A percentile compares a stretch with the other conserved stretches of the same genome.
phyloP scores from a whole-genome alignment of 352 stramenopile species.

The Globisporangium okanoganense region DNA sequence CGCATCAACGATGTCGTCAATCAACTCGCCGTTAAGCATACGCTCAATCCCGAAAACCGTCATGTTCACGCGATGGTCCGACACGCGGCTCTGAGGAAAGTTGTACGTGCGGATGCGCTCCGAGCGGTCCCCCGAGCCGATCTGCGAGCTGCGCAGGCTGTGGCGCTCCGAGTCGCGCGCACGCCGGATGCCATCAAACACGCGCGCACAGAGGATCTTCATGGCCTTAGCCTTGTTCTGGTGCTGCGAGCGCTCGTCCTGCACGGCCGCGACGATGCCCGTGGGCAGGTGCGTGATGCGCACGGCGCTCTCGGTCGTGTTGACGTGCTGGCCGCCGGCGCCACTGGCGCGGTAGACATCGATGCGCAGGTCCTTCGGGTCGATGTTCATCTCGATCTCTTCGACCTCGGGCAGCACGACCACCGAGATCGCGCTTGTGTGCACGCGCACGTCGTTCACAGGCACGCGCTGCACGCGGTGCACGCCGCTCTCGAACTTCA shows the following conservation, averaged over 20 bases:
- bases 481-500: slow-evolving; percentile 98
- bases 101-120: slow-evolving; percentile 99
- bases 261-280: slow-evolving; percentile 83
- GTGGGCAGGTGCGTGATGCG: slow-evolving; percentile 97
- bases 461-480: slow-evolving; percentile 98
- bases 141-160: slow-evolving; percentile 76
- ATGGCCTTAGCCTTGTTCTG: slow-evolving; percentile 99
- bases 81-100: slow-evolving; percentile 95
- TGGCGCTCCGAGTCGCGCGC: slow-evolving; percentile 54
- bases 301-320: slow-evolving; percentile 98
- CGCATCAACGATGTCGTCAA: slow-evolving; percentile 89
- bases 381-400: slow-evolving; percentile 85
- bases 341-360: slow-evolving; percentile 96
- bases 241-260: slow-evolving; percentile 96
- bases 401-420: slow-evolving; percentile 93
- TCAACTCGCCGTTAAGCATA: slow-evolving; percentile 84
- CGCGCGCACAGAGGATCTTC: slow-evolving; percentile 93
- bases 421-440: slow-evolving; percentile 98
- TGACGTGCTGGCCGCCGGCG: slow-evolving; percentile 98
- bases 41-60: slow-evolving; percentile 87
- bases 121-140: slow-evolving; percentile 93
- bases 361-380: slow-evolving; percentile 96
- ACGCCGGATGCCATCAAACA: slow-evolving; percentile 93
- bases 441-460: slow-evolving; percentile 94
- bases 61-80: slow-evolving; percentile 93